These are phyloP conservation scores for Beverwykella pulmonaria DNA, from an alignment of 495 filamentous ascomycete species.

Conservation along the genomic window DNA sequence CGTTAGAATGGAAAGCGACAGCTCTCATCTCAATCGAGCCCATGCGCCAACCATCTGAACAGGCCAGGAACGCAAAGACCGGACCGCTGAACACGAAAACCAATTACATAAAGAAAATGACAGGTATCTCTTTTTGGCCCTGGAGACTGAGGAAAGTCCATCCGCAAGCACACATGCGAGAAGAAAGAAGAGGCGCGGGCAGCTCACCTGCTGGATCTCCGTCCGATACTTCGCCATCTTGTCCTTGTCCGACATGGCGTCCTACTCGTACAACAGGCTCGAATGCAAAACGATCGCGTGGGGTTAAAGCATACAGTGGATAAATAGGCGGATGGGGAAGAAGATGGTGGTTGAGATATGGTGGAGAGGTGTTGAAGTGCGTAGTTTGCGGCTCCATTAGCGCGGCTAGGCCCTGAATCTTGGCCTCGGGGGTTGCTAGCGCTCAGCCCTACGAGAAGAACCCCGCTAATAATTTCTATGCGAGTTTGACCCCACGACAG, in stretches of 20 bases:
- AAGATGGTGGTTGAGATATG: background rate
- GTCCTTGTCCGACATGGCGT: constrained; percentile 41
- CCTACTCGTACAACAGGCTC: constrained; percentile 8
- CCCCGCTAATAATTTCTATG: constrained; percentile 11
- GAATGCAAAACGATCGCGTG: background rate
- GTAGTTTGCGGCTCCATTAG: background rate
- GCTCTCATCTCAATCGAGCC: background rate
- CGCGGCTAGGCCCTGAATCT: background rate
- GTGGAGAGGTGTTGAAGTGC: background rate
- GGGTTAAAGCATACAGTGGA: background rate
- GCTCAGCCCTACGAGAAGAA: constrained; percentile 10
- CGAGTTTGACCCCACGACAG: background rate
- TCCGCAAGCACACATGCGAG: background rate
- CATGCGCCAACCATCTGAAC: background rate
- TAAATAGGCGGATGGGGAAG: background rate
- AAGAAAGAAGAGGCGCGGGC: background rate
- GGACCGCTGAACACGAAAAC: background rate
- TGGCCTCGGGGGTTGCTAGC: background rate
- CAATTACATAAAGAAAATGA: background rate
- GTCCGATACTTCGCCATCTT: constrained; percentile 82
- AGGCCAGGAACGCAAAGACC: background rate
- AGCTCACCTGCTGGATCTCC: constrained; percentile 90
- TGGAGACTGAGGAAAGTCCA: background rate
- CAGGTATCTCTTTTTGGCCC: background rate
- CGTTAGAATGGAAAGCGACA: background rate